Base-by-base conservation (phyloP, 805 yeast genomes). In the Huiozyma sinensis region DNA sequence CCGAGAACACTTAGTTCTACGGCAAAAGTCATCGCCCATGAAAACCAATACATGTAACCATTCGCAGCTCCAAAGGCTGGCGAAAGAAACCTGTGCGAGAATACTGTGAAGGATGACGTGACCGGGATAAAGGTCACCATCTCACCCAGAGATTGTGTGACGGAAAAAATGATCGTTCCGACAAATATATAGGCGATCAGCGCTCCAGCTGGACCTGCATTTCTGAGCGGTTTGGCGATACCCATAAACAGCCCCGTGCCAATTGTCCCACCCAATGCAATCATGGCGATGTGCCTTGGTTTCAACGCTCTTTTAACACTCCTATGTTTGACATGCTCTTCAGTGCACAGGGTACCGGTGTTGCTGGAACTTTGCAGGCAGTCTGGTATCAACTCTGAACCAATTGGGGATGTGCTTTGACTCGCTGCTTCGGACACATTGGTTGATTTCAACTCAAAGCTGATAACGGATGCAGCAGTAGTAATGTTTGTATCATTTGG, bases 121-220 rank as follows among this genome's bases (percentile, higher is more conserved):
- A 77, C 72, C 5, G 87, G 87, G 12, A 81, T 75, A 47, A 69
- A 77, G n/a, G 86, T 79, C 43, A 83, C 84, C 87, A 81, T 78
- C 60, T 81, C 88, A 52, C 86, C 87, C 42, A 81, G 65, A 4
- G 80, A 71, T 57, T 80, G 84, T n/a, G 83, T 76, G 41, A 81
- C 81, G 6, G 74, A 71, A 55, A 68, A 78, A 1, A 79, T 81
- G 40, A 81, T 57, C 2, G 79, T 58, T 31, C 81, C 83, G 68
- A 79, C 76, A 59, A 78, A 77, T 10, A 75, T 40, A 52, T 75
- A 81, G 3, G 83, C 73, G 42, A 81, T 73, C 12, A 81, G 61
- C 7, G 81, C 63, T 44, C 74, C 72, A 10, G 75, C 85, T 2
- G 87, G 86, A 28, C 88, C 52, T 12, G 49, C 47, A 29, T 39